Evolutionary conservation across 1,284 basidiomycete genomes (phyloP), one percentile per base, ranked within the genome.

Genomic region (Fistulinella cinereoalba): DNA sequence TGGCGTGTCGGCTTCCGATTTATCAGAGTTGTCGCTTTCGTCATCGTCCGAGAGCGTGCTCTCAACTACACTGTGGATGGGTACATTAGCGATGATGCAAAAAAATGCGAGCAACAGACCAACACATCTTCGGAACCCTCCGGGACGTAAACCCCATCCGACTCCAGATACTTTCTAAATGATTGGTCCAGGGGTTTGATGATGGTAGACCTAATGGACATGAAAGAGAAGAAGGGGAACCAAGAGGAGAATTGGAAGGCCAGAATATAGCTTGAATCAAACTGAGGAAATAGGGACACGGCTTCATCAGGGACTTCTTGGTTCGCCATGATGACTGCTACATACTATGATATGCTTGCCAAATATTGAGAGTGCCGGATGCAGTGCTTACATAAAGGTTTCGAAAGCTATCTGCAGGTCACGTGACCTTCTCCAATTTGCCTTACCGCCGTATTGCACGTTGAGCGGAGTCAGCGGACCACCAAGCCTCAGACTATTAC

Each of bases 221-320:
- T 61, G 16, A 73, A 71, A 19, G 82, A 73, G 64, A 93, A 95
- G 6, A 64, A 66, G 2, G 88, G 81, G 60, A 94, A 93, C 95
- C 95, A 97, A 3, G 81, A 77, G 3, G 90, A 92, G 60, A 94
- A 92, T 52, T 92, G 88, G 57, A 91, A 90, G 2, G 81, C 73
- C 41, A 90, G 74, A 45, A 92, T 72, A 60, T 85, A 63, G 29
- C 36, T 46, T 41, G 62, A 46, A 38, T 45, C 33, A 16, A 51
- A 33, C 21, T 43, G n/a, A 18, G 65, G 61, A 32, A 63, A 65
- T 4, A 52, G n/a, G n/a, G n/a, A n/a, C n/a, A n/a, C n/a, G n/a
- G n/a, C n/a, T n/a, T n/a, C n/a, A n/a, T n/a, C n/a, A n/a, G n/a
- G n/a, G n/a, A n/a, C n/a, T n/a, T n/a, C n/a, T n/a, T n/a, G n/a